phyloP scores from a whole-genome alignment of 1,284 basidiomycete genomes.

The Fistulinella cinereoalba region DNA sequence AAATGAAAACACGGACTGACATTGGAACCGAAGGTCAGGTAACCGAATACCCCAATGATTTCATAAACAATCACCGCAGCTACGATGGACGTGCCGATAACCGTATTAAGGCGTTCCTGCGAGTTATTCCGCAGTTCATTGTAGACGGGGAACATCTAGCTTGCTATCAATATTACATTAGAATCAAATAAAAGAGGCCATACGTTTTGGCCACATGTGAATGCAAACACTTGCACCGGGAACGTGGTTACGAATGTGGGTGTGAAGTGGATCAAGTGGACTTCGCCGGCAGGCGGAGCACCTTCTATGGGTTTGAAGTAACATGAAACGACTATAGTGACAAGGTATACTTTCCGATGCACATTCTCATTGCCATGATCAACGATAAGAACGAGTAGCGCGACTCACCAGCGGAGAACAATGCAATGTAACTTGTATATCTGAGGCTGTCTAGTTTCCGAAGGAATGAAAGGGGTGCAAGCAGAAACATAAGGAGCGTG shows the following conservation, averaged over 20 bases:
- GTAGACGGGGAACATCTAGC: slow-evolving; percentile 85
- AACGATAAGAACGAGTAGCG: background rate
- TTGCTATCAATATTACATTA: slow-evolving; percentile 22
- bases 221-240: slow-evolving; percentile 95
- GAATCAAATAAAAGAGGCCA: slow-evolving; percentile 24
- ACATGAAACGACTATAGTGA: slow-evolving; percentile 70
- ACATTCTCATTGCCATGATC: slow-evolving; percentile 4
- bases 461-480: slow-evolving; percentile 88
- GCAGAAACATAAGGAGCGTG: slow-evolving; percentile 73
- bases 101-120: slow-evolving; percentile 82
- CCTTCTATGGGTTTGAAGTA: slow-evolving; percentile 70
- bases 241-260: slow-evolving; percentile 82
- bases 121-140: slow-evolving; percentile 87
- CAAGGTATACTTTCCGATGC: slow-evolving; percentile 57
- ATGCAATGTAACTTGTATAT: slow-evolving; percentile 82
- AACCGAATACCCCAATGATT: slow-evolving; percentile 83
- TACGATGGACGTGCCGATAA: slow-evolving; percentile 86
- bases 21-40: slow-evolving; percentile 91
- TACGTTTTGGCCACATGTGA: slow-evolving; percentile 90
- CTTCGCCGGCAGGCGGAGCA: slow-evolving; percentile 59
- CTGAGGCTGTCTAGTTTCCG: slow-evolving; percentile 78
- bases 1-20: slow-evolving; percentile 36
- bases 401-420: slow-evolving; percentile 77
- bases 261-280: slow-evolving; percentile 68
- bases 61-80: slow-evolving; percentile 78